Base-by-base conservation (phyloP, 495 filamentous ascomycete species). In the Chaetomidium leptoderma region DNA sequence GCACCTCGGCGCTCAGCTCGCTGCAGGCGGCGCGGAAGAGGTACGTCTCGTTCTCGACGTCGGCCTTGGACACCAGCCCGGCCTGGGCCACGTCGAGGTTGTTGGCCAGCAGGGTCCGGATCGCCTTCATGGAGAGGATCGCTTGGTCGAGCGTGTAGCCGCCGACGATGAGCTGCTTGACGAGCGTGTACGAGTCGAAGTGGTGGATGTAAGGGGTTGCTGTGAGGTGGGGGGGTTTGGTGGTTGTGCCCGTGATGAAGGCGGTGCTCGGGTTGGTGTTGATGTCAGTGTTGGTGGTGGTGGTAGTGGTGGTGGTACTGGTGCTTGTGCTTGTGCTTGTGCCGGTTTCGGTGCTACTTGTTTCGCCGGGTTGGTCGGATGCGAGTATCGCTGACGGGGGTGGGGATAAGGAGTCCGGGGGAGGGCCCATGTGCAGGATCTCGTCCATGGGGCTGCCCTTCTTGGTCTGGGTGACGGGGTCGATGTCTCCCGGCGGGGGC, bases 1-100 rank as follows among this genome's bases (percentile, higher is more conserved):
- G 81, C 13, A 96, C 82, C 62, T 92, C 91, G 42, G 88, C 90
- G 59, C 85, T 83, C 19, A 99, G 83, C 74, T 99, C 93, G 14
- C 86, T 91, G 70, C 92, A 96, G 14, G 95, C 93, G 16, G 93
- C 92, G 37, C 88, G 82, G 76, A 99, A 99, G 33, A 97, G 79
- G 68, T 97, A 99, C 0, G 84, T 83, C 72, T 96, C 90, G 63
- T 93, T 95, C 66, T 92, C 89, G 4, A 91, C 80, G 64, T 91
- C 84, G 10, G 85, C 87, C 66, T 89, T 91, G 50, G 81, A 83
- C 2, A 95, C 87, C 27, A 97, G 70, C 4, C 82, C 86, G 17
- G 83, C 77, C 57, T 84, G 84, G 19, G 93, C 93, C 30, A 90
- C 74, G 59, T 90, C 83, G 44, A 96, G 78, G 65, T 97, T 95